Evolutionary conservation across 345 rosid species (phyloP), one percentile per base, ranked within the genome.

Genomic region (Citrus medica): DNA sequence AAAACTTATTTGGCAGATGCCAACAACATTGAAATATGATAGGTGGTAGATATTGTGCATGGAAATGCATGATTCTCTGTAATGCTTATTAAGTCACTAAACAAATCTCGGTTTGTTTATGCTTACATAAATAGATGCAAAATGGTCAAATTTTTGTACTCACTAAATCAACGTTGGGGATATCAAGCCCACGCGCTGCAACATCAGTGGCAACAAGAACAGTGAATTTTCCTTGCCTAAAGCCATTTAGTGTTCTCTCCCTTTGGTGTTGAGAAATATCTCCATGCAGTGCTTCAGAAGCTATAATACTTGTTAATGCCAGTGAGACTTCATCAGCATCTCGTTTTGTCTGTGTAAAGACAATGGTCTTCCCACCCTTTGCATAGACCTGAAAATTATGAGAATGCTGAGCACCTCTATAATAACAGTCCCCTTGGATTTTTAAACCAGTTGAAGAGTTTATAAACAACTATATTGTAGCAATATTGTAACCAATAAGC

Each of bases 231-330:
- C 99, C 99, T 83, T 93, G 98, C 75, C 99, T 88, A 61, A 96
- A 96, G 67, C 90, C 87, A 81, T 92, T 93, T 73, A 96, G 87
- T 19, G 99, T 96, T 89, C 99, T 91, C 91, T 96, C 99, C 82
- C 99, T 92, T 82, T 96, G 99, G 76, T 94, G 98, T 85, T 96
- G 99, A 72, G 99, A 96, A 70, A 94, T 96, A 88, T 96, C 99
- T 60, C 99, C 99, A 74, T 94, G 99, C 84, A 96, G 86, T 73
- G 99, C 99, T 82, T 94, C 99, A 4, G 99, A 86, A 81, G 99
- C 89, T 74, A 96, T 92, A 85, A 90, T 96, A 78, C 64, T 92
- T 71, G 97, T 88, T 70, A 96, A 80, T 70, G 95, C 88, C 74
- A 89, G 76, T 56, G 99, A 92, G 63, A 96, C 98, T 80, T 94